phyloP scores from a whole-genome alignment of 257 asterid genomes.

The Primulina tabacum region DNA sequence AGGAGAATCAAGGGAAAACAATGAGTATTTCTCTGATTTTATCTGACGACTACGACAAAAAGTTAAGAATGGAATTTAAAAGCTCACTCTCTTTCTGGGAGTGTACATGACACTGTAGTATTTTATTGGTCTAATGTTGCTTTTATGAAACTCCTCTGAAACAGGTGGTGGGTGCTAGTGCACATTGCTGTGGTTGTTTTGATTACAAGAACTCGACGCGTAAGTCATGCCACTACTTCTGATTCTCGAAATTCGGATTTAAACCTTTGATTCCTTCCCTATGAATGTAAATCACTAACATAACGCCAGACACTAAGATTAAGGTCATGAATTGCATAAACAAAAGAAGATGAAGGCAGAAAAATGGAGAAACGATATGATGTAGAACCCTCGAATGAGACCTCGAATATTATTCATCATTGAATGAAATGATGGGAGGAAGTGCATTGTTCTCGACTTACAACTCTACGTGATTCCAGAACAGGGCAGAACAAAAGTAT shows the following conservation, averaged over 20 bases:
- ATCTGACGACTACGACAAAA: neutral
- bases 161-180: slow-evolving; percentile 82
- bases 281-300: neutral
- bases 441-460: neutral
- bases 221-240: slow-evolving; percentile 30
- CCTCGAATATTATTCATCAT: too few species aligned
- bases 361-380: neutral
- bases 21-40: neutral
- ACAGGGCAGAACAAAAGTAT: neutral
- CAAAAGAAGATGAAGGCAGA: neutral
- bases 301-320: neutral
- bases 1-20: neutral
- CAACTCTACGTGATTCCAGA: neutral
- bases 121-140: slow-evolving; percentile 12
- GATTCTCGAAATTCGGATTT: neutral
- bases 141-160: slow-evolving; percentile 10
- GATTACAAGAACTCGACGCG: slow-evolving; percentile 53
- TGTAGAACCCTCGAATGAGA: too few species aligned
- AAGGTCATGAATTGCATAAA: neutral
- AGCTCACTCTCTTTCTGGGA: neutral
- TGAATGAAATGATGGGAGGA: neutral
- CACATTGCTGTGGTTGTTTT: slow-evolving; percentile 65
- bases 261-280: neutral
- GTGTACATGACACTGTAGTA: neutral
- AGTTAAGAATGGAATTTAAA: neutral